Base-by-base conservation (phyloP, 352 stramenopile species). In the Phytophthora nicotianae region DNA sequence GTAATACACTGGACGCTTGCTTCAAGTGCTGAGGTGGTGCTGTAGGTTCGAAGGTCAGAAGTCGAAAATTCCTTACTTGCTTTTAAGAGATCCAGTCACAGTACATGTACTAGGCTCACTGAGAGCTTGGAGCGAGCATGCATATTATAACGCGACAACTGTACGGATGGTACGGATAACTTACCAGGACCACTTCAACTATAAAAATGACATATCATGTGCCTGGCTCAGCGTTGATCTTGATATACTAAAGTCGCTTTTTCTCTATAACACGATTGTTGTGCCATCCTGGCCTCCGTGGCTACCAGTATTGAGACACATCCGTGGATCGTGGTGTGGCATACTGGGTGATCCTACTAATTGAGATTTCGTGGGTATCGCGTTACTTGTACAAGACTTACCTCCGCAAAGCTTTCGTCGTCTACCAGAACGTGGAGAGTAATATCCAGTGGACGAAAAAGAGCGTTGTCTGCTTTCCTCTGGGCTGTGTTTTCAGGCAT, bases 361-460 rank as follows among this genome's bases (percentile, higher is more conserved):
- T 62, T 8, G 75, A 87, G 21, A 65, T 87, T 19, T 75, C 77
- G 21, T 87, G 77, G 70, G 75, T 87, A 5, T 62, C 59, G 1
- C 24, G 47, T 17, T 59, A 58, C 48, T 67, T 87, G 40, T 40
- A 62, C 32, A 76, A 72, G 37, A 51, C 62, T 19, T 74, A 74
- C 32, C 55, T 70, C 3, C 61, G 60, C 49, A 85, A 85, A 49
- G 53, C 56, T 19, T 58, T 59, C 10, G 43, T 77, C 13, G 58
- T 65, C 10, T 86, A 75, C 49, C 61, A 59, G 9, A 74, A 72
- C 24, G 49, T 68, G 19, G 52, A 59, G 0, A 74, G 74, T 32
- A 75, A 86, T 45, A 65, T 84, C 8, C 40, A 65, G 1, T 84
- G 75, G 72, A 74, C 64, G 0, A 33, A 46, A 17, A 75, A 70